phyloP scores from a whole-genome alignment of 257 asterid species.

The Ehretia macrophylla region DNA sequence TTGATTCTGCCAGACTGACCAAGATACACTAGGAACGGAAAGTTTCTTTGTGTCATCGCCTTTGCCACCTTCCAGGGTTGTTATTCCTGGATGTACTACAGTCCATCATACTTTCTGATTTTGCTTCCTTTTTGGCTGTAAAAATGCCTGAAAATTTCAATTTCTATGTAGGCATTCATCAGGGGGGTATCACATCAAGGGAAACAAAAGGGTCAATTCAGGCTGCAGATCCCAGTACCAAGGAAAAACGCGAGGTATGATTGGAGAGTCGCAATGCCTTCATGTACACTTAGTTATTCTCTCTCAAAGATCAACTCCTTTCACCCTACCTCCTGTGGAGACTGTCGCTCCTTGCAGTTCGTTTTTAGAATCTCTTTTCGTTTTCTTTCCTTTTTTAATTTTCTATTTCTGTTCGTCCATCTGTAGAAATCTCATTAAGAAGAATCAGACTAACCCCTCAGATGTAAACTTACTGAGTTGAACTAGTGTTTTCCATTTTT shows the following conservation, averaged over 20 bases:
- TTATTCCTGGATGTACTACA: too few relatives aligned
- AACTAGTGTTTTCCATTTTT: neutral
- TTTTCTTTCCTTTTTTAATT: neutral
- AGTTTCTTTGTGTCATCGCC: too few relatives aligned
- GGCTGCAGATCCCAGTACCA: slow-evolving; percentile 14
- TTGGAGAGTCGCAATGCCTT: slow-evolving; percentile 4
- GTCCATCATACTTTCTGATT: neutral
- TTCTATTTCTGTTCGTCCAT: neutral
- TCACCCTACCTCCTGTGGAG: slow-evolving; percentile 1
- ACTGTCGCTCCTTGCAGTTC: neutral
- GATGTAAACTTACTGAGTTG: neutral
- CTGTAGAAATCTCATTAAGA: neutral
- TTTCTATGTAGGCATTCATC: slow-evolving; percentile 23
- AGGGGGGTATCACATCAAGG: slow-evolving; percentile 11
- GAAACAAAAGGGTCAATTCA: slow-evolving; percentile 16
- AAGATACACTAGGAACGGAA: too few relatives aligned
- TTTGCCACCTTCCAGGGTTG: too few relatives aligned
- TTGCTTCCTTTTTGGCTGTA: neutral
- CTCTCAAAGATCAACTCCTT: neutral
- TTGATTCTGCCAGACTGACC: too few relatives aligned
- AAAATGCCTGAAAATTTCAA: neutral
- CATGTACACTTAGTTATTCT: slow-evolving; percentile 10
- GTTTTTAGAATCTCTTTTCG: neutral
- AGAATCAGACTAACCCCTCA: slow-evolving; percentile 3
- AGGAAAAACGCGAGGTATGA: slow-evolving; percentile 21